phyloP scores from a whole-genome alignment of 2,329 filamentous ascomycete genomes.

The Lasiodiplodia sp. region DNA sequence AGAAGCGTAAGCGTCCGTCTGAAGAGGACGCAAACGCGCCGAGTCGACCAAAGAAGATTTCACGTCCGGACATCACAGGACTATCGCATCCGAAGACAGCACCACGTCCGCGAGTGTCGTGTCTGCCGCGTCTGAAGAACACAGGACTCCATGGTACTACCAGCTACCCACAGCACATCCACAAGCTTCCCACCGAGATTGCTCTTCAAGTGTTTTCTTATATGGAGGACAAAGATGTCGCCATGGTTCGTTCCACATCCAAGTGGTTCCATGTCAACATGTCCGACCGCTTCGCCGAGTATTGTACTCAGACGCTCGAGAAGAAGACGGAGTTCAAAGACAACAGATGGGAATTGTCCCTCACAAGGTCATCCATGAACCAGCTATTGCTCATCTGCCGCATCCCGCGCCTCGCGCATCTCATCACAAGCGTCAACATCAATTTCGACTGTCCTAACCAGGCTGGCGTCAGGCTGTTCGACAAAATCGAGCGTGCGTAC shows the following conservation, averaged over 20 bases:
- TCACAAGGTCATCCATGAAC: not conserved
- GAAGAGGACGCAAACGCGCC: not conserved
- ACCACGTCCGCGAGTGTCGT: no score
- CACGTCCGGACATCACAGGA: no score
- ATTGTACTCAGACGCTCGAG: not conserved
- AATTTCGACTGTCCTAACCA: not conserved
- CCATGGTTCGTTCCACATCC: not conserved
- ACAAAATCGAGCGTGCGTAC: not conserved
- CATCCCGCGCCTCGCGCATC: not conserved
- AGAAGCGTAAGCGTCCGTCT: not conserved
- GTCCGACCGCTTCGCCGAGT: not conserved
- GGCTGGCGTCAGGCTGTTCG: not conserved
- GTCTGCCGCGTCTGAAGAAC: not conserved
- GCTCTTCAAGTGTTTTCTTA: not conserved
- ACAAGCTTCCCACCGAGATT: not conserved
- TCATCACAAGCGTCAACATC: not conserved
- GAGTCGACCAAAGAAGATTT: not conserved
- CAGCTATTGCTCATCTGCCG: not conserved
- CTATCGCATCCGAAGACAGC: no score
- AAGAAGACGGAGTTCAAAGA: not conserved
- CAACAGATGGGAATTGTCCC: not conserved
- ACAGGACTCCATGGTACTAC: not conserved
- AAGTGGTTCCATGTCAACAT: not conserved
- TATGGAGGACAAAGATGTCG: not conserved
- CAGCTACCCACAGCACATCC: not conserved